phyloP scores from a whole-genome alignment of 331 rosid genomes.

The Quercus phellos region DNA sequence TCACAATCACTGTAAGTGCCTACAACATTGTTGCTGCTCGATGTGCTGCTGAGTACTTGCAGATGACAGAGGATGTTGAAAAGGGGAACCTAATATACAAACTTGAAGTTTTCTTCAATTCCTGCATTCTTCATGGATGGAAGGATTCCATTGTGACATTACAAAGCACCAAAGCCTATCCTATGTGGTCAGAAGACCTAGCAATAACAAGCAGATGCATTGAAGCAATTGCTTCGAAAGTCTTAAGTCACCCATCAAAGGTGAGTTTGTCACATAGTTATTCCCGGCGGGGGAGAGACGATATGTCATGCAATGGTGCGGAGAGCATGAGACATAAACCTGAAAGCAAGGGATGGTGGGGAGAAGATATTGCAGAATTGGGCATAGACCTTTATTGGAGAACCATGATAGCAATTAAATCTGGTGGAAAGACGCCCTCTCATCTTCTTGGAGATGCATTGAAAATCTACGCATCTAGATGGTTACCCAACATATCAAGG shows the following conservation, averaged over 20 bases:
- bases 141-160: slow-evolving; percentile 79
- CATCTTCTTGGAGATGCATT: slow-evolving; percentile 80
- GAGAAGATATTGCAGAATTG: slow-evolving; percentile 87
- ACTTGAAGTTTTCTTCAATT: slow-evolving; percentile 85
- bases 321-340: slow-evolving; percentile 54
- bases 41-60: slow-evolving; percentile 85
- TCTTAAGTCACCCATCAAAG: slow-evolving; percentile 69
- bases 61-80: slow-evolving; percentile 95
- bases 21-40: slow-evolving; percentile 82
- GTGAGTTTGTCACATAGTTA: slow-evolving; percentile 73
- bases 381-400: slow-evolving; percentile 95
- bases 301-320: slow-evolving; percentile 64
- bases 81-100: slow-evolving; percentile 77
- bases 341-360: slow-evolving; percentile 89
- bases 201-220: slow-evolving; percentile 75
- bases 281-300: slow-evolving; percentile 68
- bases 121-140: slow-evolving; percentile 93
- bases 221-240: slow-evolving; percentile 75
- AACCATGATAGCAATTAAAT: slow-evolving; percentile 81
- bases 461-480: slow-evolving; percentile 74
- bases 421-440: slow-evolving; percentile 62
- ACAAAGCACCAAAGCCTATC: slow-evolving; percentile 72
- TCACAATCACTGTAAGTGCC: slow-evolving; percentile 79
- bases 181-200: slow-evolving; percentile 83
- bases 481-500: slow-evolving; percentile 71